These are phyloP conservation scores for Aureobasidium mangrovei DNA, from an alignment of 2,329 filamentous ascomycete genomes.

Conservation along the genomic window DNA sequence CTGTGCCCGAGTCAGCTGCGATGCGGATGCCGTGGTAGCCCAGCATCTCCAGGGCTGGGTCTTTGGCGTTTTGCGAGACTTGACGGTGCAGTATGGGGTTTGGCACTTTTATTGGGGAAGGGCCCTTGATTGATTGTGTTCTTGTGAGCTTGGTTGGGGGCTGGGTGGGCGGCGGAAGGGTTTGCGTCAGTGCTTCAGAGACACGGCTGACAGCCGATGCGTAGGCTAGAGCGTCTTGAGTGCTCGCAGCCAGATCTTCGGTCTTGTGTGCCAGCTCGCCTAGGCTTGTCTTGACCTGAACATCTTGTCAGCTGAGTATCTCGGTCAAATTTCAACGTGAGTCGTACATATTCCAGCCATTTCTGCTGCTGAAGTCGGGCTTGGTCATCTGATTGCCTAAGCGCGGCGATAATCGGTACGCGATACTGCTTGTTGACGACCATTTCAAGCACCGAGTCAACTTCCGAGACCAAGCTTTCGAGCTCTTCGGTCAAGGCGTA, in stretches of 20 bases:
- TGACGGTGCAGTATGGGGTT: conserved; percentile 1
- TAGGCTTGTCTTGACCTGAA: conserved; percentile 18
- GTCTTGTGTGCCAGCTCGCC: conserved; percentile 32
- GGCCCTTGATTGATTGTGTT: conserved; percentile 18
- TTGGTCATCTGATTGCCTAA: conserved; percentile 30
- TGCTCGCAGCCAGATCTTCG: conserved; percentile 22
- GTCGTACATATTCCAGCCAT: conserved; percentile 36
- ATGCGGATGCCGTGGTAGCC: conserved; percentile 23
- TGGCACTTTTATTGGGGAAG: background rate
- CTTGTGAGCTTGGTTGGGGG: conserved; percentile 22
- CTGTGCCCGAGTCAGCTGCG: background rate
- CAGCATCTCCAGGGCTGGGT: conserved; percentile 23
- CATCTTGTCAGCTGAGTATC: background rate
- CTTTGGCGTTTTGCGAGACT: conserved; percentile 12
- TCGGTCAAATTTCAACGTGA: conserved; percentile 18
- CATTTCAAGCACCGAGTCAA: conserved; percentile 62
- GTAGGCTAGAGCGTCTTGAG: conserved; percentile 24
- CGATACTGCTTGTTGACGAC: conserved; percentile 59
- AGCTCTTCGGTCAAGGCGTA: conserved; percentile 8
- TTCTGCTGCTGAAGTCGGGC: conserved; percentile 27
- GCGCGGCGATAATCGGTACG: conserved; percentile 46
- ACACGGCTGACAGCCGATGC: conserved; percentile 19
- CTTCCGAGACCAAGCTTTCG: conserved; percentile 60
- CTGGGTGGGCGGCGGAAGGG: conserved; percentile 2
- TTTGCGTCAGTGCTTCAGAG: conserved; percentile 18